A percentile compares a stretch with the other conserved stretches of the same genome.
Conservation (phyloP, 345 rosid species). For the Salix suchowensis region DNA sequence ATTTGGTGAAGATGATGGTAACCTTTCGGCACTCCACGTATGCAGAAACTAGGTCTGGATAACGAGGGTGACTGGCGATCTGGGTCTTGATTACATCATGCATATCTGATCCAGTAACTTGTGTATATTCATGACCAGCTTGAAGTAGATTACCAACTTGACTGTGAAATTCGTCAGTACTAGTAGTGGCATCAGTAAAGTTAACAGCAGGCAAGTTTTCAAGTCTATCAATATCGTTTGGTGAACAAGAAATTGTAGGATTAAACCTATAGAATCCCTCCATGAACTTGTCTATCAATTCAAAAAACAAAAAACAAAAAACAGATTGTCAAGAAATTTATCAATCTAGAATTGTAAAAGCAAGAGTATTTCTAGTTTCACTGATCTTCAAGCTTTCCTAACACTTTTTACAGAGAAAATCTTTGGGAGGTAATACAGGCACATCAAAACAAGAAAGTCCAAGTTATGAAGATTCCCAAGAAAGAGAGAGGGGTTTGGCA, state of each 20-base stretch:
- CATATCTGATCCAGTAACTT: conserved; percentile 27
- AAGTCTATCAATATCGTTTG: conserved; percentile 12
- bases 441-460: background rate
- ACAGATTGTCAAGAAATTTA: background rate
- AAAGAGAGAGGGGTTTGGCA: background rate
- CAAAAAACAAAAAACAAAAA: background rate
- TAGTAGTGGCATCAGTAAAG: background rate
- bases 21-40: conserved; percentile 63
- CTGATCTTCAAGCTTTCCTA: background rate
- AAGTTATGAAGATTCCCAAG: background rate
- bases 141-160: conserved; percentile 18
- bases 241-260: conserved; percentile 10
- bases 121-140: background rate
- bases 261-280: conserved; percentile 38
- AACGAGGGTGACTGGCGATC: conserved; percentile 61
- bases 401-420: background rate
- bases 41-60: conserved; percentile 54
- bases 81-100: conserved; percentile 51
- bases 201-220: conserved; percentile 9
- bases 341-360: background rate
- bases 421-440: background rate
- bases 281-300: conserved; percentile 13
- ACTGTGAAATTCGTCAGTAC: conserved; percentile 9
- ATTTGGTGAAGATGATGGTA: background rate
- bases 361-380: background rate